Conservation (phyloP, 2,329 filamentous ascomycete genomes). For the Fusarium tuaranense region DNA sequence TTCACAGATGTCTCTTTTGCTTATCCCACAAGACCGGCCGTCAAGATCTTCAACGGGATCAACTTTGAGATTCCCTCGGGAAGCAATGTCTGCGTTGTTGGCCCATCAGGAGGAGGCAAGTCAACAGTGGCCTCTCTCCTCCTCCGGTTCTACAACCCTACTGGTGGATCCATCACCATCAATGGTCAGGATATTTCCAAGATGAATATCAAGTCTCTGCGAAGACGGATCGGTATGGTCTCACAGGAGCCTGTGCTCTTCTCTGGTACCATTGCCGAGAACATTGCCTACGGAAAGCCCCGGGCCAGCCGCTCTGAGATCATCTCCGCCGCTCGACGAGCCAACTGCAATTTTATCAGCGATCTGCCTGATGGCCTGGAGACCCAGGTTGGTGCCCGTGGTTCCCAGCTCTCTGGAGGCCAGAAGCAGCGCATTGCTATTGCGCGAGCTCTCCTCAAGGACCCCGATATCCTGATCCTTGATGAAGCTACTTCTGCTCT, state of each 20-base stretch:
- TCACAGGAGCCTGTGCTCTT: slow-evolving; percentile 95
- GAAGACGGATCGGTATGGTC: slow-evolving; percentile 93
- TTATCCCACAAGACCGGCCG: slow-evolving; percentile 93
- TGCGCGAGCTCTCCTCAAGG: slow-evolving; percentile 91
- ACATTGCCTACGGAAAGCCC: slow-evolving; percentile 92
- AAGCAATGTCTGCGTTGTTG: slow-evolving; percentile 95
- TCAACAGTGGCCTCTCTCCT: slow-evolving; percentile 94
- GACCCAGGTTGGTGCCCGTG: slow-evolving; percentile 90
- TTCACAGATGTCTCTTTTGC: slow-evolving; percentile 90
- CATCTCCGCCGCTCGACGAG: slow-evolving; percentile 85
- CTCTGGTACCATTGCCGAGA: slow-evolving; percentile 85
- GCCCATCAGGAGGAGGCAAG: slow-evolving; percentile 95
- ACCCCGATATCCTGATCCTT: slow-evolving; percentile 95
- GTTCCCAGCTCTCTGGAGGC: slow-evolving; percentile 92
- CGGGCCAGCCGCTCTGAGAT: slow-evolving; percentile 83
- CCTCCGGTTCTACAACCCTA: slow-evolving; percentile 91
- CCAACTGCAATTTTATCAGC: slow-evolving; percentile 96
- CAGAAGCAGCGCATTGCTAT: slow-evolving; percentile 99
- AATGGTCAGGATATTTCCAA: slow-evolving; percentile 84
- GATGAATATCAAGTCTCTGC: slow-evolving; percentile 94
- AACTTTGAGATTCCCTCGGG: slow-evolving; percentile 93
- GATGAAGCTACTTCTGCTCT: slow-evolving; percentile 97
- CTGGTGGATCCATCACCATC: slow-evolving; percentile 80
- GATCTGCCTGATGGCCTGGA: slow-evolving; percentile 97
- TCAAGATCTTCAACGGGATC: slow-evolving; percentile 89